Base-by-base conservation (phyloP, 306 rosid genomes). In the Mimosa bimucronata region DNA sequence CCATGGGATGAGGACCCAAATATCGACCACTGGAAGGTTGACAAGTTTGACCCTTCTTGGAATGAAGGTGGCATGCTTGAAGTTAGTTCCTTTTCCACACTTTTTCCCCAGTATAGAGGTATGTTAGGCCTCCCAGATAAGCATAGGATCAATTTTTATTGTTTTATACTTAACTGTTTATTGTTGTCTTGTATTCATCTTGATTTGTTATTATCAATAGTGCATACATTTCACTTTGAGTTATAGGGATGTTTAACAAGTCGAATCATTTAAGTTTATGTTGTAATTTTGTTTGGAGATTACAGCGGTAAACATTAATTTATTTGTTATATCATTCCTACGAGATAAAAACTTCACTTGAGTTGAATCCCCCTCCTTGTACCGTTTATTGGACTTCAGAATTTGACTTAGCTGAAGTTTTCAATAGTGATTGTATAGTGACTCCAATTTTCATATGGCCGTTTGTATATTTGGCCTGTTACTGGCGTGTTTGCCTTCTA, bases 1-100 rank as follows among this genome's bases (percentile, higher is more conserved):
- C 98, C 98, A 4, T 94, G 97, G 98, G 98, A 94, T 37, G 98
- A 94, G 0, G 97, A 94, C 75, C 98, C 98, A 0, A 90, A 92
- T 81, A 92, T 92, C 8, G 95, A 94, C 75, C 95, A 26, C 6
- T 94, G 97, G 97, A 91, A 80, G 73, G 25, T 94, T 7, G 97
- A 92, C 10, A 89, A 89, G 74, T 94, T 94, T 53, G 94, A 92
- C 30, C 91, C 97, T 38, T 87, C 98, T 2, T 95, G 98, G 98
- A 95, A 95, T 80, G 92, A 90, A 62, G 81, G 87, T 0, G 97
- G 98, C 79, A 84, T 94, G 97, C 90, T 94, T 11, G 98, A 90
- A 85, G 95, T 91, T 15, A 90, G 91, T 76, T 81, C 95, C 1
- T 94, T 94, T 88, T 92, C 98, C 74, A 94, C 98, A 29, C 94